These are phyloP conservation scores for Tremella yokohamensis DNA, from an alignment of 768 basidiomycete genomes.

Conservation along the genomic window DNA sequence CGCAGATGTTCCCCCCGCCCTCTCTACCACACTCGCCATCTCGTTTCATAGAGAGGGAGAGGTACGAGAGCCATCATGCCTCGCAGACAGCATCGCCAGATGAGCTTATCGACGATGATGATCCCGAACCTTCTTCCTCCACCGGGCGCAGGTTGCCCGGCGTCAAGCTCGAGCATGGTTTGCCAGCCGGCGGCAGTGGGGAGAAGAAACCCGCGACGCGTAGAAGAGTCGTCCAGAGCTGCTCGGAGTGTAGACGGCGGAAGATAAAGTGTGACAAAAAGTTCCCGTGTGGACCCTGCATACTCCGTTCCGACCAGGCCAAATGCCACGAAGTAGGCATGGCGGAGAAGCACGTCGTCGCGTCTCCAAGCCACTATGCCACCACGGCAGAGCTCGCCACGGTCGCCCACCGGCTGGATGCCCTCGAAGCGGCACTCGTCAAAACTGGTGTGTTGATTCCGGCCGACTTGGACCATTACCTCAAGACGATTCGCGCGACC, in stretches of 20 bases:
- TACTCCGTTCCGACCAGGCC: slow-evolving; percentile 42
- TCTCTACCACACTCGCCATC: slow-evolving; percentile 1
- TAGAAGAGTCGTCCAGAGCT: slow-evolving; percentile 49
- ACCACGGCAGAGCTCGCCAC: slow-evolving; percentile 41
- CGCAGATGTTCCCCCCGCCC: background rate
- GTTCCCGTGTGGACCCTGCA: slow-evolving; percentile 50
- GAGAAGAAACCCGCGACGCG: slow-evolving; percentile 41
- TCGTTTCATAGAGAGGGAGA: background rate
- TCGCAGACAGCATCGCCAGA: background rate
- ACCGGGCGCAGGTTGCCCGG: background rate
- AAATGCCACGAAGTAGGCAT: slow-evolving; percentile 48
- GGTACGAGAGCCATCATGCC: no score
- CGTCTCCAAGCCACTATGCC: slow-evolving; percentile 30
- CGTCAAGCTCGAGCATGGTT: slow-evolving; percentile 5
- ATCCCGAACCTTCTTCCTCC: background rate
- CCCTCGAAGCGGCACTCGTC: slow-evolving; percentile 43
- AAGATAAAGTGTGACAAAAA: slow-evolving; percentile 52
- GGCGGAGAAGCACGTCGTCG: slow-evolving; percentile 36
- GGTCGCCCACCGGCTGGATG: slow-evolving; percentile 43
- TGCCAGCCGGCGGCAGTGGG: slow-evolving; percentile 6
- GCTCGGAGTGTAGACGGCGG: slow-evolving; percentile 50
- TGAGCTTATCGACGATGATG: background rate
- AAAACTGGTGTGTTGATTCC: slow-evolving; percentile 39
- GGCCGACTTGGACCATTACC: slow-evolving; percentile 40
- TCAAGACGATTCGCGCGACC: slow-evolving; percentile 19